These are phyloP conservation scores for Astraeus odoratus DNA, from an alignment of 768 basidiomycete genomes.

Conservation along the genomic window DNA sequence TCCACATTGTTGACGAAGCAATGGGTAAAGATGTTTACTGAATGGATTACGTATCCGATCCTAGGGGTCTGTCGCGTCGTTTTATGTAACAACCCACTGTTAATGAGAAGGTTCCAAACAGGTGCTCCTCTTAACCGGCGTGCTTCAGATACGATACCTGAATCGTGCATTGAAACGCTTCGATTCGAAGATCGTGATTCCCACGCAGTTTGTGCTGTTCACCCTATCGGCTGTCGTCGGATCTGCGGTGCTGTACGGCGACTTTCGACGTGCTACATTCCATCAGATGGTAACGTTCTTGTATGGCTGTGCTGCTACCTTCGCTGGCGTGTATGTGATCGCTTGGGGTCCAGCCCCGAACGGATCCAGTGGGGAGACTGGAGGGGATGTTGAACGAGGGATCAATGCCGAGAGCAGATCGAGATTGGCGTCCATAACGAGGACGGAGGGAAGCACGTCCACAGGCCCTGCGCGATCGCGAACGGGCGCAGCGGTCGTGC, in stretches of 20 bases:
- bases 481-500: slow-evolving; percentile 36
- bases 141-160: slow-evolving; percentile 80
- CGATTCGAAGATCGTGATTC: slow-evolving; percentile 92
- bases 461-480: slow-evolving; percentile 20
- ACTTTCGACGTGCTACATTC: slow-evolving; percentile 79
- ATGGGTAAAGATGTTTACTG: slow-evolving; percentile 68
- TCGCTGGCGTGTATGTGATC: slow-evolving; percentile 83
- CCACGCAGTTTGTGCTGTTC: slow-evolving; percentile 92
- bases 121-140: slow-evolving; percentile 66
- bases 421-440: slow-evolving; percentile 5
- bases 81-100: slow-evolving; percentile 1
- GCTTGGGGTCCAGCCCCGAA: slow-evolving; percentile 60
- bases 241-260: slow-evolving; percentile 89
- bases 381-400: slow-evolving; percentile 22
- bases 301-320: slow-evolving; percentile 86
- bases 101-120: slow-evolving; percentile 20
- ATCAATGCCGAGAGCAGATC: slow-evolving; percentile 21
- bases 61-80: slow-evolving; percentile 43
- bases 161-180: slow-evolving; percentile 89
- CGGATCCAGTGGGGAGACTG: slow-evolving; percentile 21
- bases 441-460: slow-evolving; percentile 15
- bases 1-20: slow-evolving; percentile 78
- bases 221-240: slow-evolving; percentile 90
- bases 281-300: slow-evolving; percentile 79
- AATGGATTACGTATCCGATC: slow-evolving; percentile 81